Conservation (phyloP, 768 basidiomycete species). For the Boletales sp. region DNA sequence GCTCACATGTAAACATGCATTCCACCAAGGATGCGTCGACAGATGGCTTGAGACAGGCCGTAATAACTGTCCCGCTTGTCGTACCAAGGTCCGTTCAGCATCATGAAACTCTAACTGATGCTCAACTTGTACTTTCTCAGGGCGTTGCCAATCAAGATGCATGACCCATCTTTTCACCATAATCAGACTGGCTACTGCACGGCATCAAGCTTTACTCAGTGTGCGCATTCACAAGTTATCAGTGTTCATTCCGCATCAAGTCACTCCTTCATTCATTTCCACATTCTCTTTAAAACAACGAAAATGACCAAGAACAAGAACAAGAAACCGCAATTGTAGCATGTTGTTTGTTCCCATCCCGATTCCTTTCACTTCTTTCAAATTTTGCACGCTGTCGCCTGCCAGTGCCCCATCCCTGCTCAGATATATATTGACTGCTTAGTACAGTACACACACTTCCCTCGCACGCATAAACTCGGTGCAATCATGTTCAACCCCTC, state of each 20-base stretch:
- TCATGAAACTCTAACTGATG: neutral
- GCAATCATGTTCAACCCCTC: constrained; percentile 9
- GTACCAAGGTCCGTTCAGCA: constrained; percentile 55
- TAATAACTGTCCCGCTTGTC: constrained; percentile 92
- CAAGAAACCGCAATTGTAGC: constrained; percentile 23
- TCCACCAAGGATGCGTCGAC: constrained; percentile 87
- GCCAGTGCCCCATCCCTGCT: constrained; percentile 13
- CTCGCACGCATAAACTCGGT: constrained; percentile 7
- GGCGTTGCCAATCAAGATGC: constrained; percentile 23
- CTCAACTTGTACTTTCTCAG: constrained; percentile 10
- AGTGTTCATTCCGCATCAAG: constrained; percentile 3
- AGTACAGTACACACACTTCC: constrained; percentile 11
- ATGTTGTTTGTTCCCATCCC: constrained; percentile 19
- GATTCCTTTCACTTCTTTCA: constrained; percentile 4
- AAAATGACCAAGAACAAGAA: constrained; percentile 8
- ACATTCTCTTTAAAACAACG: constrained; percentile 11
- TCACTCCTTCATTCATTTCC: constrained; percentile 17
- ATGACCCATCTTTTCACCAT: constrained; percentile 5
- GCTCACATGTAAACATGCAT: constrained; percentile 82
- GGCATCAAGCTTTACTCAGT: constrained; percentile 5
- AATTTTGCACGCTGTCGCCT: constrained; percentile 8
- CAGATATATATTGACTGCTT: constrained; percentile 23
- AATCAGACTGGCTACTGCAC: constrained; percentile 7
- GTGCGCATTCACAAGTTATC: neutral
- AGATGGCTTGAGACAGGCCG: constrained; percentile 81